Base-by-base conservation (phyloP, 495 filamentous ascomycete species). In the Penicillium parvum region DNA sequence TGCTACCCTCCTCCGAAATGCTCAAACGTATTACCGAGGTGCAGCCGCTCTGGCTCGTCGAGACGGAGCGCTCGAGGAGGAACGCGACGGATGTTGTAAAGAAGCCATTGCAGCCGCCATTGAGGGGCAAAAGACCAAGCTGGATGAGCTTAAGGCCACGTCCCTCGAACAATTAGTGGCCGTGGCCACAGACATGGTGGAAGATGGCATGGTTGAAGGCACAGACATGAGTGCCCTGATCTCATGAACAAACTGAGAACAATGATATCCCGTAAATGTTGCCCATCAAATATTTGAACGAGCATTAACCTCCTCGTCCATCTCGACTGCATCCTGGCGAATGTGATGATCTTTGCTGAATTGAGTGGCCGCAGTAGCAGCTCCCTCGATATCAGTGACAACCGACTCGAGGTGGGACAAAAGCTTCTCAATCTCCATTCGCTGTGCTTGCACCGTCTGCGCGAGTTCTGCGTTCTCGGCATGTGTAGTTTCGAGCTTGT, bases 351-450 rank as follows among this genome's bases (percentile, higher is more conserved):
- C 56, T 14, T 55, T 55, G 41, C 60, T 63, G 49, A 63, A 74
- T 25, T 71, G 55, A 11, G 55, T 61, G 37, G 74, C 66, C 12
- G 72, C 68, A 34, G 65, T 61, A 27, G 75, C 81, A 23, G 82
- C 80, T 8, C 71, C 79, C 52, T 86, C 83, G 46, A 94, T 56
- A 65, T 92, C 88, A 16, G 68, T 64, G 32, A 91, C 73, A 18
- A 83, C 75, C 17, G 64, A 68, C 59, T 90, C 88, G 17, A 92
- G 69, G 8, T 74, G 69, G 4, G 55, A 66, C 25, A 92, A 56
- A 37, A 95, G 57, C 5, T 54, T 68, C 52, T 86, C 82, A 43
- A 95, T 87, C 61, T 95, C 87, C 29, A 70, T 63, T 25, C 86
- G 69, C 69, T 95, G 90, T 17, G 61, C 68, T 46, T 75, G 68